Base-by-base conservation (phyloP, 2,329 filamentous ascomycete species). In the Pseudogymnoascus verrucosus region DNA sequence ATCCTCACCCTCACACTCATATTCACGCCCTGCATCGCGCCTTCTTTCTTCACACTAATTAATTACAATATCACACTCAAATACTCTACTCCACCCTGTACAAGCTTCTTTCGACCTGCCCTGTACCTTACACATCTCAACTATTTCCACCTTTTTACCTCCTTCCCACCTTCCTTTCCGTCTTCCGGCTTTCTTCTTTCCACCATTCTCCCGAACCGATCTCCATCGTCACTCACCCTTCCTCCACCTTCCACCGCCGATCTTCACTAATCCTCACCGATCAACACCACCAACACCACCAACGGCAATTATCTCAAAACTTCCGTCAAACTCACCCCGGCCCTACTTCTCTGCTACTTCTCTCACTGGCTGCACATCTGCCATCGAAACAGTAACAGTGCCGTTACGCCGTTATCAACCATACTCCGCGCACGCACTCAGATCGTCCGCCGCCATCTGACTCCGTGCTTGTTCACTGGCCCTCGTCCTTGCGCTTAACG, bases 221-320 rank as follows among this genome's bases (percentile, higher is more conserved):
- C 21, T 7, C 19, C 42, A 4, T 47, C 42, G 42, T 47, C 21
- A 47, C 42, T 23, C 21, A n/a, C 42, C 21, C 21, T 47, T 47
- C 42, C 42, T 47, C 42, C 42, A 47, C 42, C 42, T 47, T 47
- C 42, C 3, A 47, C 42, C 21, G 42, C 19, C 42, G 42, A 47
- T 47, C 42, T 47, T 47, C 42, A 47, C 42, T 26, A 47, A 47
- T 47, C 21, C 42, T 47, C 42, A 47, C 42, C 12, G 42, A 47
- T 47, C 42, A 26, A n/a, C 42, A 47, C 42, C 21, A 44, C 21
- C 19, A 19, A 23, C 40, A 44, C 40, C 19, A 34, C 42, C 42
- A 14, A 47, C 42, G 42, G 42, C 42, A 47, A 47, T 47, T 47
- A 47, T 47, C 42, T 47, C 42, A 47, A 47, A 47, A 47, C 42